Evolutionary conservation across 441 rosid genomes (phyloP).

Genomic region (Populus hybrid): DNA sequence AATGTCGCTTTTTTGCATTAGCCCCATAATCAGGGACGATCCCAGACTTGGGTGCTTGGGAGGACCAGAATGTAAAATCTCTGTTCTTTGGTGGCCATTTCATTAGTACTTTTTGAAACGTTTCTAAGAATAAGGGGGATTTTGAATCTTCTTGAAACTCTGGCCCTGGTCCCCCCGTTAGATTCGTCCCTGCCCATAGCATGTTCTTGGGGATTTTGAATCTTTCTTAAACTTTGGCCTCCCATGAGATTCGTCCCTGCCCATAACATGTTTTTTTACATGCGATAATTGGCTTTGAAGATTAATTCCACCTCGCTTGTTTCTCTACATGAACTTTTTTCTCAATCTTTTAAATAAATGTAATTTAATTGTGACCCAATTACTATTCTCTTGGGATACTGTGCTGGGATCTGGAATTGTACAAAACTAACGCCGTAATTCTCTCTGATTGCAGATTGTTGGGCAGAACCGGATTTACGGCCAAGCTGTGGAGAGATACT

Average conservation of each 20-base stretch:
- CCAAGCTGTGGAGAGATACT: slow-evolving; percentile 89
- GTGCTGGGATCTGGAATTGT: neutral
- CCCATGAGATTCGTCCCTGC: neutral
- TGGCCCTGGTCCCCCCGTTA: neutral
- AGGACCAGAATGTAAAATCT: neutral
- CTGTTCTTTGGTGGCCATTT: neutral
- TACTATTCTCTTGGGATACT: neutral
- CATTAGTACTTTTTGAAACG: neutral
- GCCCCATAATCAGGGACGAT: neutral
- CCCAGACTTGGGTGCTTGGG: neutral
- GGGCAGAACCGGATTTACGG: slow-evolving; percentile 80
- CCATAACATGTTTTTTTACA: neutral
- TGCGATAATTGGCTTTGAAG: neutral
- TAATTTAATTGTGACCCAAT: neutral
- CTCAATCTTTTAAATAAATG: neutral
- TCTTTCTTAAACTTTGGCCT: neutral
- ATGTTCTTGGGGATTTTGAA: neutral
- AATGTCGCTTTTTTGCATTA: neutral
- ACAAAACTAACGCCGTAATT: neutral
- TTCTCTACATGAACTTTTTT: too few relatives aligned
- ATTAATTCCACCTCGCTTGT: neutral
- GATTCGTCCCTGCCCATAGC: neutral
- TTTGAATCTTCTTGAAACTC: neutral
- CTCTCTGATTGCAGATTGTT: slow-evolving; percentile 56
- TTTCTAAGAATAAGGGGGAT: neutral